These are phyloP conservation scores for Musa acuminata DNA, from an alignment of 176 grass and related monocot species.

Conservation along the genomic window DNA sequence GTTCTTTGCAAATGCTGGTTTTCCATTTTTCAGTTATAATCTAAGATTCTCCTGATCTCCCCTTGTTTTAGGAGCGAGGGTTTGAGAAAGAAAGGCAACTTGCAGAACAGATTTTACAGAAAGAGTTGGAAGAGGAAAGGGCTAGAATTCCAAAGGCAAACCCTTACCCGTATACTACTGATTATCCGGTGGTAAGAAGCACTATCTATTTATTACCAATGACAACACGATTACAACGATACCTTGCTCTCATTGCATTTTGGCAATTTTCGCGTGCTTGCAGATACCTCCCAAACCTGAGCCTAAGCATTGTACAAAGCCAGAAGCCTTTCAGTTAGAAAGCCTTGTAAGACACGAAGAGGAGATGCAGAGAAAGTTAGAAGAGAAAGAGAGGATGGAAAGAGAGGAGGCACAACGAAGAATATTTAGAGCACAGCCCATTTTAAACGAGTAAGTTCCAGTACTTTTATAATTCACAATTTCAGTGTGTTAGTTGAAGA, in stretches of 20 bases:
- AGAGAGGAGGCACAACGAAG: constrained; percentile 60
- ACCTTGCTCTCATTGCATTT: constrained; percentile 10
- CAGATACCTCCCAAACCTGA: constrained; percentile 80
- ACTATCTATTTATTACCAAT: too few species aligned
- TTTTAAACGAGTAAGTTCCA: constrained; percentile 63
- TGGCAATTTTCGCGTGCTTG: constrained; percentile 4
- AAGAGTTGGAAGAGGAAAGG: constrained; percentile 68
- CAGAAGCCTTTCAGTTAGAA: constrained; percentile 81
- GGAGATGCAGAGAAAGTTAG: constrained; percentile 58
- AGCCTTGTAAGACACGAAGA: constrained; percentile 77
- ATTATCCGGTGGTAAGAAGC: constrained; percentile 68
- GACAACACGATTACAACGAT: background rate
- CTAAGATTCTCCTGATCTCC: background rate
- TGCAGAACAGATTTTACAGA: constrained; percentile 43
- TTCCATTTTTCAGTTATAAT: background rate
- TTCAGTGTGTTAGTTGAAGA: constrained; percentile 2
- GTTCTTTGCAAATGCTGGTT: background rate
- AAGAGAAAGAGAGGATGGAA: constrained; percentile 45
- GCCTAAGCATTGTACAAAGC: constrained; percentile 77
- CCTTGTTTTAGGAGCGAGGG: constrained; percentile 61
- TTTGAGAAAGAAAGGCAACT: constrained; percentile 60
- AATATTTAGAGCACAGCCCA: constrained; percentile 62
- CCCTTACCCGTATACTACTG: constrained; percentile 89
- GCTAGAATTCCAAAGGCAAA: constrained; percentile 64
- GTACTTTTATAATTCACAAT: background rate